Conservation (phyloP, 2,329 filamentous ascomycete species). For the Malbranchea cinnamomea region DNA sequence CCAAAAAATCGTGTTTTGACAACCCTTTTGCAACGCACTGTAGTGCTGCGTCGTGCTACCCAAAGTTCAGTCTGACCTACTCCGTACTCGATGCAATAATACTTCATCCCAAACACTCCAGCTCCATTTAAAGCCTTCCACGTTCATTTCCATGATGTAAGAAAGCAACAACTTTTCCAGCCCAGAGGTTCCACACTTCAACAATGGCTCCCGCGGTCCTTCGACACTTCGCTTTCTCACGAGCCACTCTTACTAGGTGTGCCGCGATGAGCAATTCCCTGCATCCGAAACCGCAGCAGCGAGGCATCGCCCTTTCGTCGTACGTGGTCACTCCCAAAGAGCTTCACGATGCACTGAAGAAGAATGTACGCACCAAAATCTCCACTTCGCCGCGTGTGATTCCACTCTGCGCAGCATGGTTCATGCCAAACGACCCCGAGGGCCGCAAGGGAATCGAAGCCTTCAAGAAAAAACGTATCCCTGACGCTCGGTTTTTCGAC, state of each 20-base stretch:
- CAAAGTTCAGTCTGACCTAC: too few relatives aligned
- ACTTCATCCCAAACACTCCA: constrained; percentile 11
- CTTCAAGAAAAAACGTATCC: constrained; percentile 72
- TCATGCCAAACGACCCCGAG: constrained; percentile 72
- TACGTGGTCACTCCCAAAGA: constrained; percentile 80
- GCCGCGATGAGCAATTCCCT: constrained; percentile 9
- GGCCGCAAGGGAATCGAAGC: constrained; percentile 64
- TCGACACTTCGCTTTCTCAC: constrained; percentile 14
- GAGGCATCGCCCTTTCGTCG: constrained; percentile 47
- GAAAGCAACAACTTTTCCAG: constrained; percentile 2
- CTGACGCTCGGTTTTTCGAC: constrained; percentile 87
- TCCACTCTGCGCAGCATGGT: constrained; percentile 88
- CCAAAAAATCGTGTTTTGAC: too few relatives aligned
- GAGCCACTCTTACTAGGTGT: constrained; percentile 7
- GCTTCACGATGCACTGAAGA: constrained; percentile 65
- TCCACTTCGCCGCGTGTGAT: constrained; percentile 72
- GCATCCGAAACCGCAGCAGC: constrained; percentile 19
- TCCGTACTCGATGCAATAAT: too few relatives aligned
- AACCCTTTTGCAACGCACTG: too few relatives aligned
- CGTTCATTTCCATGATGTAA: constrained; percentile 16
- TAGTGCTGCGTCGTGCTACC: too few relatives aligned
- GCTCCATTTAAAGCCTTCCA: constrained; percentile 6
- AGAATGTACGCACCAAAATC: constrained; percentile 64
- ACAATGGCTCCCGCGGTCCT: constrained; percentile 23
- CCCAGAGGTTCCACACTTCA: constrained; percentile 1